A percentile compares a stretch with the other conserved stretches of the same genome.
These are phyloP conservation scores for Lactarius indigo DNA, from an alignment of 768 basidiomycete genomes.

Conservation along the genomic window DNA sequence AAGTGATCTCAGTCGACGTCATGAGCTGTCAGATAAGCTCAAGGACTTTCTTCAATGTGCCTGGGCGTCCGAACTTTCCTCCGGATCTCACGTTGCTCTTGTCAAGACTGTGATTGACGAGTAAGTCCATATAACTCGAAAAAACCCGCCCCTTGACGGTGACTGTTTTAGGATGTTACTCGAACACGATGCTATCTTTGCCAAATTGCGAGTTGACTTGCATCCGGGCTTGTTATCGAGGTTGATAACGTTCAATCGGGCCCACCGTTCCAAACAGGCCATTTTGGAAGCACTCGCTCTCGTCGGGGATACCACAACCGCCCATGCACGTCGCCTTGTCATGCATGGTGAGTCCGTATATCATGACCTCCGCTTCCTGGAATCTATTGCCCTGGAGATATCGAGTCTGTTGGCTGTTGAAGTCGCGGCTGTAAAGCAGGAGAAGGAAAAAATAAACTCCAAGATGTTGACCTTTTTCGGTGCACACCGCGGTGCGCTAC, in stretches of 20 bases:
- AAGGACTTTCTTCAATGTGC: not conserved
- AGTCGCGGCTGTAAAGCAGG: not conserved
- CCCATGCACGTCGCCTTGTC: not conserved
- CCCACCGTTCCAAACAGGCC: no score
- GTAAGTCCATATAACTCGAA: no score
- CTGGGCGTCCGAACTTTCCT: not conserved
- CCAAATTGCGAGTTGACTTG: slow-evolving; percentile 1
- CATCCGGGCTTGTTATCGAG: not conserved
- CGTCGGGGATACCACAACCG: not conserved
- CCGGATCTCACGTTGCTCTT: not conserved
- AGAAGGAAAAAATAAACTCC: no score
- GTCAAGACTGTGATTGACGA: not conserved
- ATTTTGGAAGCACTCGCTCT: not conserved
- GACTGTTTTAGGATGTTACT: no score
- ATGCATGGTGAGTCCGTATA: not conserved
- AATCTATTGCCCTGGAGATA: slow-evolving; percentile 2
- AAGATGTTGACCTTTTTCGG: no score
- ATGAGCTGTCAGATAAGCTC: not conserved
- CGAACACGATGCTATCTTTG: not conserved
- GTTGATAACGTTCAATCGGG: not conserved
- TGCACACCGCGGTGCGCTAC: no score
- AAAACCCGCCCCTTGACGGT: no score
- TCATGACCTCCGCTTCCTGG: not conserved
- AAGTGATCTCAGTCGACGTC: not conserved
- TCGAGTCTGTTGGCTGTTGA: not conserved